Evolutionary conservation across 768 basidiomycete species (phyloP), one percentile per base, ranked within the genome.

Genomic region (Phanerodontia chrysosporium): DNA sequence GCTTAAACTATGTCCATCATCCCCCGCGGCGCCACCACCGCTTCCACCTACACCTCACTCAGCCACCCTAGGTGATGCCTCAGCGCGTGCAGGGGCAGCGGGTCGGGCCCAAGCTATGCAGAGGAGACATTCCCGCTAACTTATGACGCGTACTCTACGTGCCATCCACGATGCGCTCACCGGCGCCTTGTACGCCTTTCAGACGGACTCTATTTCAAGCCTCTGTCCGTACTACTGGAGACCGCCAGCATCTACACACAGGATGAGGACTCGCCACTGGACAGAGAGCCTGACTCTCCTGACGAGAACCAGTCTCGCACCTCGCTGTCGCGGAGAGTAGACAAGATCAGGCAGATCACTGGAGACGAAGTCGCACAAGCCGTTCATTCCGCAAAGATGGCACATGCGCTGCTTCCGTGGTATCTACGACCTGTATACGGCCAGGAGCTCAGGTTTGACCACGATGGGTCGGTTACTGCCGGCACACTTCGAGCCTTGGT

Each of bases 401-500:
- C 73, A 1, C 72, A 72, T 52, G 67, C 72, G 3, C 70, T 64
- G 29, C 62, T 73, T 27, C 84, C 89, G 0, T 82, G 83, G 80
- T 89, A 83, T 68, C 76, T 91, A 27, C 81, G 78, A 24, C 80
- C 84, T 6, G 75, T 76, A 53, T 82, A 84, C 67, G 68, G 62
- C 8, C 74, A 79, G 4, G 82, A 91, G 62, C 77, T 95, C 36
- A 79, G 83, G 25, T 67, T 86, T 36, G 85, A 87, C 56, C 73
- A 76, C 35, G 87, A 89, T 55, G 88, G 90, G 1, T 72, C 76
- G 35, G 80, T 93, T 53, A 80, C 80, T 57, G 82, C 81, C 21
- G 94, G 89, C 2, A 88, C 89, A 0, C 69, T 93, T 24, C 74
- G 76, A 6, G 92, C 89, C 5, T 75, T 95, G 30, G 82, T 93